A percentile compares a stretch with the other conserved stretches of the same genome.
These are phyloP conservation scores for Pestalotiopsis sp. DNA, from an alignment of 2,329 filamentous ascomycete genomes.

Conservation along the genomic window DNA sequence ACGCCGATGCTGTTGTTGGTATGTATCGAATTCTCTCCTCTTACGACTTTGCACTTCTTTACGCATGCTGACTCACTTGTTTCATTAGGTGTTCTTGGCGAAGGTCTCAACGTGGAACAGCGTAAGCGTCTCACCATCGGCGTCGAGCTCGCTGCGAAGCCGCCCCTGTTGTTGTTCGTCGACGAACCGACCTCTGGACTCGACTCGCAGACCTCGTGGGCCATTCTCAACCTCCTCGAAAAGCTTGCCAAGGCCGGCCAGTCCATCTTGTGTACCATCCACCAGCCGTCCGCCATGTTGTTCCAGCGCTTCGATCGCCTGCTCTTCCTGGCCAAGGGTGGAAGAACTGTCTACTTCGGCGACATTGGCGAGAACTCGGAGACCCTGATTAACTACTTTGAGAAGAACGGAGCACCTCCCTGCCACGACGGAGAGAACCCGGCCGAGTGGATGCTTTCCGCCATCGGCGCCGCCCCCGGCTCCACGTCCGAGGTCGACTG, in stretches of 20 bases:
- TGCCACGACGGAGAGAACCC: conserved; percentile 60
- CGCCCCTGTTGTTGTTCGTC: conserved; percentile 71
- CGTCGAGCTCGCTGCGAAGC: conserved; percentile 75
- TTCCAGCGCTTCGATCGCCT: conserved; percentile 52
- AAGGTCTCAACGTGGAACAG: conserved; percentile 52
- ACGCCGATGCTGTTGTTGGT: conserved; percentile 69
- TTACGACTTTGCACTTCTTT: background rate
- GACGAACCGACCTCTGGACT: conserved; percentile 78
- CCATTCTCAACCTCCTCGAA: conserved; percentile 68
- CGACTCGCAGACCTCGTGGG: conserved; percentile 75
- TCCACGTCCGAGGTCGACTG: conserved; percentile 63
- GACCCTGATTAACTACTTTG: conserved; percentile 57
- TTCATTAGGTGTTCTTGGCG: conserved; percentile 24
- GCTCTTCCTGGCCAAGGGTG: conserved; percentile 54
- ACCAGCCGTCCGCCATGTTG: conserved; percentile 43
- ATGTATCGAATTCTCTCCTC: conserved; percentile 55
- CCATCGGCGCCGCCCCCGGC: conserved; percentile 42
- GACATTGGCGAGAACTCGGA: conserved; percentile 53
- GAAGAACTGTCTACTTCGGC: conserved; percentile 60
- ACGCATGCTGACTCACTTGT: background rate
- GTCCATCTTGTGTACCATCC: conserved; percentile 45
- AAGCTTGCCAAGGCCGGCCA: conserved; percentile 54
- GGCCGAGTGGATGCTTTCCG: conserved; percentile 64
- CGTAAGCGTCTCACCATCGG: conserved; percentile 68
- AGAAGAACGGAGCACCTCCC: conserved; percentile 55